A percentile compares a stretch with the other conserved stretches of the same genome.
These are phyloP conservation scores for Penicillium fimorum DNA, from an alignment of 495 filamentous ascomycete species.

Conservation along the genomic window DNA sequence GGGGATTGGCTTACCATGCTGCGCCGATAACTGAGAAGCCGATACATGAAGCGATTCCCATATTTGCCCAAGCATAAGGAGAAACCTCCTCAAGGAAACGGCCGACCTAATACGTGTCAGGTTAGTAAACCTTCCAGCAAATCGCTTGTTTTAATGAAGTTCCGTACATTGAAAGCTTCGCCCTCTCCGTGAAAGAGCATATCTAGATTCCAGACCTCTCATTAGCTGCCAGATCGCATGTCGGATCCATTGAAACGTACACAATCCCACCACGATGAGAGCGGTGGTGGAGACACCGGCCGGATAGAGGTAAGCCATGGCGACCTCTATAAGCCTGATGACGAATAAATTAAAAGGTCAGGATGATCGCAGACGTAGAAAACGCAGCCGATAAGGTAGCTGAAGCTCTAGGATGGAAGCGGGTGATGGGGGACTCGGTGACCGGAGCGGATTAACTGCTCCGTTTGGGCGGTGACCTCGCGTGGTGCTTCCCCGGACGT, in stretches of 20 bases:
- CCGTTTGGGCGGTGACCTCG: conserved; percentile 23
- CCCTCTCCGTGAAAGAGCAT: conserved; percentile 97
- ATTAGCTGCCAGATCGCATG: conserved; percentile 27
- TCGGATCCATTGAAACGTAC: conserved; percentile 51
- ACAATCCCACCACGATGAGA: conserved; percentile 81
- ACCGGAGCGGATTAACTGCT: conserved; percentile 33
- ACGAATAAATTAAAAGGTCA: conserved; percentile 25
- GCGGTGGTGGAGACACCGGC: conserved; percentile 66
- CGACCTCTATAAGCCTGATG: conserved; percentile 33
- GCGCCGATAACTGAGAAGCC: conserved; percentile 93
- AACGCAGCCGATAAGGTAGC: conserved; percentile 20
- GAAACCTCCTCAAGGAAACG: conserved; percentile 92
- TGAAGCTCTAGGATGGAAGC: conserved; percentile 15
- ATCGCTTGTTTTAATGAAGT: neutral
- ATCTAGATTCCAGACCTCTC: conserved; percentile 58
- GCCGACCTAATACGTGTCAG: conserved; percentile 63
- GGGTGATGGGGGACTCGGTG: conserved; percentile 29
- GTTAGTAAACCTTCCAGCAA: conserved; percentile 19
- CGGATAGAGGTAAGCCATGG: conserved; percentile 61
- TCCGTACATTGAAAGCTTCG: conserved; percentile 90
- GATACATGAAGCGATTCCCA: conserved; percentile 93
- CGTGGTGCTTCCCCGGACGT: conserved; percentile 28
- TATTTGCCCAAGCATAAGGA: conserved; percentile 86
- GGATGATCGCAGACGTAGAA: conserved; percentile 16
- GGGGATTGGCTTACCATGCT: conserved; percentile 72